phyloP scores from a whole-genome alignment of 495 filamentous ascomycete genomes.

The Hypoxylon lienhwacheense region DNA sequence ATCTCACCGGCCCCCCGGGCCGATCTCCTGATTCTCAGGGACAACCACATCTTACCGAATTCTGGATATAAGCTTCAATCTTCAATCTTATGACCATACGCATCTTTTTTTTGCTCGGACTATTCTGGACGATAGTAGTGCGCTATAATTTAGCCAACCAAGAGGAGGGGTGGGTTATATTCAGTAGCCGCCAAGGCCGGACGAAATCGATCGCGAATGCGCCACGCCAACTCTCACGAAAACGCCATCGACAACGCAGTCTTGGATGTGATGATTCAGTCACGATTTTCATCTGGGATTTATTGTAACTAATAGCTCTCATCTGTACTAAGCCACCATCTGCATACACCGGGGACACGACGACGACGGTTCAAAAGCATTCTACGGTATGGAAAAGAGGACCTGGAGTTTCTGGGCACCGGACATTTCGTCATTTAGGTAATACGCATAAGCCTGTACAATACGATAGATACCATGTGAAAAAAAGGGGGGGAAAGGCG shows the following conservation, averaged over 20 bases:
- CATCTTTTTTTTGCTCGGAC: slow-evolving; percentile 8
- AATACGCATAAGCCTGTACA: slow-evolving; percentile 33
- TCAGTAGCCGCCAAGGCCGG: not conserved
- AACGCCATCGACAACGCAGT: not conserved
- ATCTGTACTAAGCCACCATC: slow-evolving; percentile 29
- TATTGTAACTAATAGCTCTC: slow-evolving; percentile 33
- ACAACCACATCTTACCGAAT: slow-evolving; percentile 7
- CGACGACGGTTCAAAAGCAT: slow-evolving; percentile 31
- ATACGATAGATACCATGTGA: slow-evolving; percentile 36
- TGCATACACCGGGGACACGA: slow-evolving; percentile 30
- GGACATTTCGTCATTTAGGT: slow-evolving; percentile 26
- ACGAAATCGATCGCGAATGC: slow-evolving; percentile 8
- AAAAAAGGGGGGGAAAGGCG: slow-evolving; percentile 28
- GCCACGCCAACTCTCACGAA: slow-evolving; percentile 6
- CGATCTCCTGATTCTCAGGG: not conserved
- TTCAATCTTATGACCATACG: slow-evolving; percentile 5
- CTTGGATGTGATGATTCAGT: slow-evolving; percentile 12
- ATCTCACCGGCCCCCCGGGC: slow-evolving; percentile 27
- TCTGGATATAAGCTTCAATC: slow-evolving; percentile 12
- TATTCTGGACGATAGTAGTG: slow-evolving; percentile 6
- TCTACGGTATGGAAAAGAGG: slow-evolving; percentile 35
- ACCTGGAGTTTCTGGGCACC: slow-evolving; percentile 33
- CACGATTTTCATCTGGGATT: slow-evolving; percentile 19
- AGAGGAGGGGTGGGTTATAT: not conserved
- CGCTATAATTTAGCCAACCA: slow-evolving; percentile 19